Evolutionary conservation across 768 basidiomycete species (phyloP), one percentile per base, ranked within the genome.

Genomic region (Suillus weaverae): DNA sequence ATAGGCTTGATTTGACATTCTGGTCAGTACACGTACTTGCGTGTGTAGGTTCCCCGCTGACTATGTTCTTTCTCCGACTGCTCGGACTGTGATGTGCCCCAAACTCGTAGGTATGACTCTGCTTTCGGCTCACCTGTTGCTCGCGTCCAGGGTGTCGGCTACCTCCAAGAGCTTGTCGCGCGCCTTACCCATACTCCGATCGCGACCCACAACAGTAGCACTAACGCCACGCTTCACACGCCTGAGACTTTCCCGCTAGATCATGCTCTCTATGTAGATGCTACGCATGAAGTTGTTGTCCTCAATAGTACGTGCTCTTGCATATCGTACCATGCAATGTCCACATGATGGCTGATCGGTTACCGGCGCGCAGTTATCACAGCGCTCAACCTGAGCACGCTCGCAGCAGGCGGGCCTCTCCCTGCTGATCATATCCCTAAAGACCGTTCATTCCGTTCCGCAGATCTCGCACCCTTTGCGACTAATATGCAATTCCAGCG

Each of bases 401-500:
- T 97, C 60, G 88, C 93, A 33, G 79, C 77, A 22, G 72, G 76
- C n/a, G 95, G 94, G 0, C 92, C 94, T 0, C 79, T 95, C 11
- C 91, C 92, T 0, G 81, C 84, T 10, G 87, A 88, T 62, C 90
- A 92, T 69, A 89, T 95, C 32, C 88, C 86, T 0, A 11, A 33
- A 54, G 20, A 54, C 53, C 53, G 53, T 16, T 81, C 89, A 0
- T 97, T 93, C 81, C 87, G 85, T 69, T 82, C 86, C 0, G 84
- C 93, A 5, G 85, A 94, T 67, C 81, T 95, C 44, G 88, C 91
- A 22, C 94, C 95, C 0, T 97, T 97, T 75, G 90, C 89, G 0
- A 91, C 94, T 33, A 96, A 96, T 70, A 74, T 96, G 26, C 92
- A 94, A 71, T 90, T 96, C 82, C 95, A 97, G 78, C 81, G 92